phyloP scores from a whole-genome alignment of 2,329 filamentous ascomycete species.

The Ophiostoma australiae region DNA sequence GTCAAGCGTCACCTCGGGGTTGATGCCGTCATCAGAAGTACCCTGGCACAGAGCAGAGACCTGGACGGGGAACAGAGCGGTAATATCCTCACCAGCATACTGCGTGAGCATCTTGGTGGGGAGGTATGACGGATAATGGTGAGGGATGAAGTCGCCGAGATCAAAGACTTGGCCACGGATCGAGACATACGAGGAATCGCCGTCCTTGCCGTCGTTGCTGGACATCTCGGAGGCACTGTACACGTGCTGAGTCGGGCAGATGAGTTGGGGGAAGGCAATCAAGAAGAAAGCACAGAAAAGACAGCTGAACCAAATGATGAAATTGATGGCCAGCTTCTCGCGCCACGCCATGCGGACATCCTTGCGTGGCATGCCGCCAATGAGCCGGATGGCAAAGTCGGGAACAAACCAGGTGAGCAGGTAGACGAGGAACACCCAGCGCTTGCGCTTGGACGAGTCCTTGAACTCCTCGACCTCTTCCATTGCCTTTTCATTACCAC shows the following conservation, averaged over 20 bases:
- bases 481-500: constrained; percentile 84
- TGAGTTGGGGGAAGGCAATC: constrained; percentile 75
- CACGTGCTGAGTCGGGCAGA: constrained; percentile 88
- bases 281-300: constrained; percentile 79
- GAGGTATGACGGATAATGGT: constrained; percentile 68
- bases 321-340: constrained; percentile 96
- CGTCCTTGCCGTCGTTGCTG: constrained; percentile 65
- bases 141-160: constrained; percentile 64
- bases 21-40: constrained; percentile 55
- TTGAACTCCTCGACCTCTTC: constrained; percentile 83
- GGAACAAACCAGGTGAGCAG: constrained; percentile 81
- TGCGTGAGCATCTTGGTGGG: constrained; percentile 62
- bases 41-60: constrained; percentile 88
- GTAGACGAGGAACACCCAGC: constrained; percentile 84
- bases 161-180: constrained; percentile 90
- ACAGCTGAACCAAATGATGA: constrained; percentile 91
- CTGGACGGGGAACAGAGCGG: constrained; percentile 83
- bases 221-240: constrained; percentile 74
- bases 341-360: constrained; percentile 92
- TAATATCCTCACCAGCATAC: constrained; percentile 86
- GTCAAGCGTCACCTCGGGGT: constrained; percentile 74
- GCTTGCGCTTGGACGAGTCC: constrained; percentile 73
- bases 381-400: constrained; percentile 68
- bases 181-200: constrained; percentile 62
- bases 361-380: constrained; percentile 85